Base-by-base conservation (phyloP, 306 rosid species). In the Carpinus fangiana region DNA sequence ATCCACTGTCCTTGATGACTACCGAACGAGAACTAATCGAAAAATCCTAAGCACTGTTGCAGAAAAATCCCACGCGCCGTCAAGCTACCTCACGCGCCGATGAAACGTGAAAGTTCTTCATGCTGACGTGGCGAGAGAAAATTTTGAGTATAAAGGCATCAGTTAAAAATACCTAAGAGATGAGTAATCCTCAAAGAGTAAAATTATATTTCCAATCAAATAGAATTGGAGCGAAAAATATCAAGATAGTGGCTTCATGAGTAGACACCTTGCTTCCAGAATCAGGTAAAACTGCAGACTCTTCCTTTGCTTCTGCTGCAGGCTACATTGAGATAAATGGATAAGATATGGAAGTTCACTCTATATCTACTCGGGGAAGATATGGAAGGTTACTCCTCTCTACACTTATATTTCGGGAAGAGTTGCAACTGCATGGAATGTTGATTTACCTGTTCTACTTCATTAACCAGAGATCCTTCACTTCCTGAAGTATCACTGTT, bases 401-500 rank as follows among this genome's bases (percentile, higher is more conserved):
- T n/a, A 76, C 46, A 75, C 54, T 6, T 43, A 64, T 43, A 64
- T 43, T 18, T 66, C 43, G 28, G 69, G 8, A 73, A 70, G 23
- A 46, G 82, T 41, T 56, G 23, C 65, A 84, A 77, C 71, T 54
- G 26, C 20, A 26, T 56, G 62, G 78, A 41, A 20, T 21, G 51
- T 72, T 65, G 53, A 54, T 80, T 84, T 79, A 88, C 97, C 91
- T 86, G 83, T 73, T 90, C 89, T 62, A 74, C 89, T 84, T 75
- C 78, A 70, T 84, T 70, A 83, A 51, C 77, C 67, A 46, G 20
- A 18, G 90, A 82, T 62, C 81, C 82, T 68, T 81, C 86, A 36
- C 73, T 82, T 64, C 46, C 84, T 59, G 82, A 53, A 82, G 81
- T 76, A 79, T 73, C 78, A 76, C 48, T 16, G 78, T 47, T 73